phyloP scores from a whole-genome alignment of 148 eudicot species.

The Diospyros kaki region DNA sequence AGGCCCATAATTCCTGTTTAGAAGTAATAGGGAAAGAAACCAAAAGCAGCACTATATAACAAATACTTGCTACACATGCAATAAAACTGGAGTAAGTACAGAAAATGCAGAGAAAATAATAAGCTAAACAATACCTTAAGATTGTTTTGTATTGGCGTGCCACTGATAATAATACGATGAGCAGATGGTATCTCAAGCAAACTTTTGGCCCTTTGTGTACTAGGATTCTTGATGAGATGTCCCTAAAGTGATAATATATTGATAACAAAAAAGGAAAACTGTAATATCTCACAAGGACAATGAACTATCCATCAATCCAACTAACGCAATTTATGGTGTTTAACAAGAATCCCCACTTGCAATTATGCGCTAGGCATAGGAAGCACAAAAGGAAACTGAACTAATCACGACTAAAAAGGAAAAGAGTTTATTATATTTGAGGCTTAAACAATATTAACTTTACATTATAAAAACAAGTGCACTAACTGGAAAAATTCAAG shows the following conservation, averaged over 20 bases:
- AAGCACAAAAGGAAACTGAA: not conserved
- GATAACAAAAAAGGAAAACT: constrained; percentile 2
- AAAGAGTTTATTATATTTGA: not conserved
- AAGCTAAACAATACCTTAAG: constrained; percentile 54
- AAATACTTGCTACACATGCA: not conserved
- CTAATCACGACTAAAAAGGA: not conserved
- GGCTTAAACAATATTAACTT: too few relatives aligned
- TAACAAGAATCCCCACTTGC: not conserved
- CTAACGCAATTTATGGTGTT: not conserved
- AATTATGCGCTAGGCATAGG: not conserved
- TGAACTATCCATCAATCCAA: constrained; percentile 2
- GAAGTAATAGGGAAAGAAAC: constrained; percentile 2
- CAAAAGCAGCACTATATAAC: constrained; percentile 1
- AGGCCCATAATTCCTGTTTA: constrained; percentile 90
- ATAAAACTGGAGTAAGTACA: not conserved
- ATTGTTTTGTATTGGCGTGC: constrained; percentile 95
- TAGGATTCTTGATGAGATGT: constrained; percentile 94
- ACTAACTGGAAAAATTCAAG: not conserved
- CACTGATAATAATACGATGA: constrained; percentile 90
- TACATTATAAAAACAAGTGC: not conserved
- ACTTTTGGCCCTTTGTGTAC: constrained; percentile 95
- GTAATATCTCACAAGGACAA: not conserved
- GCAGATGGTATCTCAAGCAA: constrained; percentile 85
- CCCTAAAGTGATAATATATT: constrained; percentile 44
- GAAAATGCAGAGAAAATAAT: not conserved